A percentile compares a stretch with the other conserved stretches of the same genome.
Conservation (phyloP, 768 basidiomycete species). For the Fomitopsis serialis region DNA sequence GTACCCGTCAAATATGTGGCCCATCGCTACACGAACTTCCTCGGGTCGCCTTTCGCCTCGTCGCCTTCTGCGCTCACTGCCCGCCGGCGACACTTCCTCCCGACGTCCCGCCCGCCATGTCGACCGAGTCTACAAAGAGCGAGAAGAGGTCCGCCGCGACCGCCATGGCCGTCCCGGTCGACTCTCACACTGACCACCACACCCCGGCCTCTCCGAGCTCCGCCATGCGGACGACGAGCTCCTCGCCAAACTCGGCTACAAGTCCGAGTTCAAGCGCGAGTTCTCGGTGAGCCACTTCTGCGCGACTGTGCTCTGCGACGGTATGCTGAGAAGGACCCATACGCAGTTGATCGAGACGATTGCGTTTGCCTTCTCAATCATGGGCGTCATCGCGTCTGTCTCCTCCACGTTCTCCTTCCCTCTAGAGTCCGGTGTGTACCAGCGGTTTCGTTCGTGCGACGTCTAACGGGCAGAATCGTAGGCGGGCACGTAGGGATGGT, state of each 20-base stretch:
- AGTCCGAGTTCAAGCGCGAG: slow-evolving; percentile 67
- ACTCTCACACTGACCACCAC: slow-evolving; percentile 1
- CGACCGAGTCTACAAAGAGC: slow-evolving; percentile 5
- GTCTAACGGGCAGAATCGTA: slow-evolving; percentile 16
- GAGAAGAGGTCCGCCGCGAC: slow-evolving; percentile 18
- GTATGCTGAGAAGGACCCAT: neutral
- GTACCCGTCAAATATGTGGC: no score
- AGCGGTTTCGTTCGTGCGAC: no score
- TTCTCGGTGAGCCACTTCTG: slow-evolving; percentile 50
- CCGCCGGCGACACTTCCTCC: no score
- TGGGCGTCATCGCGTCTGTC: slow-evolving; percentile 69
- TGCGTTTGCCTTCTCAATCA: slow-evolving; percentile 63
- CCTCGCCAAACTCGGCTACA: slow-evolving; percentile 66
- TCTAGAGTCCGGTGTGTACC: slow-evolving; percentile 47
- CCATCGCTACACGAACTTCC: no score
- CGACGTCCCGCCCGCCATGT: neutral
- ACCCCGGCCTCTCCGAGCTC: slow-evolving; percentile 14
- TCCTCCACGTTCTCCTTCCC: slow-evolving; percentile 63
- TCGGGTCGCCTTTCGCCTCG: no score
- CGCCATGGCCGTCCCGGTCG: slow-evolving; percentile 3
- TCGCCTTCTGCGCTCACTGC: no score
- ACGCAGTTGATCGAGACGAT: slow-evolving; percentile 54
- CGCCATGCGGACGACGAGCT: slow-evolving; percentile 46
- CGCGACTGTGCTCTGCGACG: neutral
- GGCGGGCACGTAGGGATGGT: slow-evolving; percentile 77